phyloP scores from a whole-genome alignment of 345 rosid genomes.

The Brassica nigra region DNA sequence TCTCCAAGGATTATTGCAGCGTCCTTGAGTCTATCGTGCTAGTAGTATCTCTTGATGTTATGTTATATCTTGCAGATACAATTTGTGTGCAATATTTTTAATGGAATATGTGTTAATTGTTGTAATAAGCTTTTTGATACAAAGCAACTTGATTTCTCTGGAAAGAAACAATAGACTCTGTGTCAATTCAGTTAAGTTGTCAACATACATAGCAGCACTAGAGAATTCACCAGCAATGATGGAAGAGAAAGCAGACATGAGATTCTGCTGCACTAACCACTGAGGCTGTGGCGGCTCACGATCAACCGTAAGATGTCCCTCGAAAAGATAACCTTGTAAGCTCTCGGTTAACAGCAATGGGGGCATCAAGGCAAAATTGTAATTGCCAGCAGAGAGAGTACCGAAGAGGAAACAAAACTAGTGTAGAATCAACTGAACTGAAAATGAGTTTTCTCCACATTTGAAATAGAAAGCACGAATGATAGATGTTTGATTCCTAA shows the following conservation, averaged over 20 bases:
- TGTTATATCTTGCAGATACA: background rate
- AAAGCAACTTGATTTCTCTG: no score
- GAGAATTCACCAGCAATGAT: constrained; percentile 62
- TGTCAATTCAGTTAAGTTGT: no score
- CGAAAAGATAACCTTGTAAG: constrained; percentile 77
- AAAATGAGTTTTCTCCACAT: background rate
- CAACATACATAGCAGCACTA: constrained; percentile 6
- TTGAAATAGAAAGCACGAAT: background rate
- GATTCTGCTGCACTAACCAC: constrained; percentile 76
- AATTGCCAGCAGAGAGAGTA: no score
- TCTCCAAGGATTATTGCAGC: background rate
- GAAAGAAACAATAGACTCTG: no score
- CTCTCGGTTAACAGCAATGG: constrained; percentile 1
- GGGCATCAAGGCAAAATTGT: no score
- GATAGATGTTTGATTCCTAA: background rate
- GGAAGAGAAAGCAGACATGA: constrained; percentile 59
- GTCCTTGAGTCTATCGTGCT: background rate
- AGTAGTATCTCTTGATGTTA: constrained; percentile 8
- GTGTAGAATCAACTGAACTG: background rate
- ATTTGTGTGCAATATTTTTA: background rate
- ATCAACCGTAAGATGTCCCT: constrained; percentile 93
- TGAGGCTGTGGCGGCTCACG: constrained; percentile 91
- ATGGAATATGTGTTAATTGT: background rate
- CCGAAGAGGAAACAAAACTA: no score
- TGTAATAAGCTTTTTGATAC: no score